Conservation (phyloP, 73 alveolate genomes). For the Paramecium tetraurelia region DNA sequence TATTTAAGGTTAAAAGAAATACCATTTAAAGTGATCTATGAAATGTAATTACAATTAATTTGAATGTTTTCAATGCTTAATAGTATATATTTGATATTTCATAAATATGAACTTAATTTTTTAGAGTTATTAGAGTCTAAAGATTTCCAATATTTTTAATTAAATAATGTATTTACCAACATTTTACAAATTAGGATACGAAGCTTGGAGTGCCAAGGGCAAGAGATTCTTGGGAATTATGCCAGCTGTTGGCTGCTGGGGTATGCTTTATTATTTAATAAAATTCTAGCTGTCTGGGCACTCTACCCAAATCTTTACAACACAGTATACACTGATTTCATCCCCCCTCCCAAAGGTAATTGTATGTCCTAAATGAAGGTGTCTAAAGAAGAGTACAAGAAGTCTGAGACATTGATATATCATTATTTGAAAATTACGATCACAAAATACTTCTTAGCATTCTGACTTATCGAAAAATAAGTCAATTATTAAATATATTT, state of each 20-base stretch:
- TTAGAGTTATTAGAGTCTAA: neutral
- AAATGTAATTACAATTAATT: neutral
- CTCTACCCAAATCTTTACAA: slow-evolving; percentile 80
- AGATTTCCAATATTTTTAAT: neutral
- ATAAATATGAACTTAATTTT: neutral
- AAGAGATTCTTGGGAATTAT: slow-evolving; percentile 72
- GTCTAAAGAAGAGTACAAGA: slow-evolving; percentile 66
- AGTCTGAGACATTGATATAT: neutral
- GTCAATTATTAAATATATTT: neutral
- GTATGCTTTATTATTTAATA: slow-evolving; percentile 11
- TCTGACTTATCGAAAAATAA: neutral
- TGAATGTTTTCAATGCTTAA: neutral
- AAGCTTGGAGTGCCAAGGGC: slow-evolving; percentile 64
- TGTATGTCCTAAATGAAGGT: slow-evolving; percentile 25
- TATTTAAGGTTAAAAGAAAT: neutral
- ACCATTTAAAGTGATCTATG: neutral
- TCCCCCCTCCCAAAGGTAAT: slow-evolving; percentile 86
- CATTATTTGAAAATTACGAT: neutral
- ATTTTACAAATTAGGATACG: slow-evolving; percentile 80
- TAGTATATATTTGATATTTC: neutral
- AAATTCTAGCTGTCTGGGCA: slow-evolving; percentile 71
- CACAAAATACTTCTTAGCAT: neutral
- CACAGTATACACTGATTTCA: slow-evolving; percentile 73
- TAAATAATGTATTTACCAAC: slow-evolving; percentile 82
- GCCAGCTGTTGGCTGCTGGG: slow-evolving; percentile 66